Evolutionary conservation across 208 protist species (phyloP).

Genomic region (Leishmania martiniquensis): DNA sequence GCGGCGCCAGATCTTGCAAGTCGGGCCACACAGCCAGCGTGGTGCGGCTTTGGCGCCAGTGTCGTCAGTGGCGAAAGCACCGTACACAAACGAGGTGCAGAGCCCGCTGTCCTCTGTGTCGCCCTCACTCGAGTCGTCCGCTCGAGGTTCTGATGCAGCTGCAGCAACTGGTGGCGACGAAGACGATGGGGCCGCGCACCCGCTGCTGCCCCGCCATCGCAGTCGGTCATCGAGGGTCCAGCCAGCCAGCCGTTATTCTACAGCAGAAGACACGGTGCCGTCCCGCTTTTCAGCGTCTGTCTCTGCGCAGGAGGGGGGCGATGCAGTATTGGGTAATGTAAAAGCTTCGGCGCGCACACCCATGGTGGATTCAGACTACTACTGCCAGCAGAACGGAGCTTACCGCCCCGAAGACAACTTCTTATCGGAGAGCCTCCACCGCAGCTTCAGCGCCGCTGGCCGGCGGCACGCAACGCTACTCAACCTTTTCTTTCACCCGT

Average conservation of each 20-base stretch:
- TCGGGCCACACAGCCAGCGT: background rate
- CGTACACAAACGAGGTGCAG: background rate
- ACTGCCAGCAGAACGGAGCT: conserved; percentile 5
- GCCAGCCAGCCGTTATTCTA: background rate
- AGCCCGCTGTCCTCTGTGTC: conserved; percentile 8
- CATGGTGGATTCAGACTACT: background rate
- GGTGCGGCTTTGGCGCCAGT: background rate
- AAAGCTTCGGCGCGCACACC: background rate
- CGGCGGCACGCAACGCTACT: conserved; percentile 20
- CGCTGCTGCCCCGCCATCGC: conserved; percentile 27
- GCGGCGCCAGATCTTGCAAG: conserved; percentile 26
- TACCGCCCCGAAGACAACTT: conserved; percentile 23
- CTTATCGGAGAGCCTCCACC: conserved; percentile 24
- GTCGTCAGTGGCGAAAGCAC: background rate
- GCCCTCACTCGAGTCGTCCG: conserved; percentile 25
- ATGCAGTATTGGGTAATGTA: background rate
- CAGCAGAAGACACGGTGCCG: background rate
- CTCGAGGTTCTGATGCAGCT: conserved; percentile 20
- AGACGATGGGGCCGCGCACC: conserved; percentile 19
- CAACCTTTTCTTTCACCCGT: conserved; percentile 33
- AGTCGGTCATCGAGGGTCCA: background rate
- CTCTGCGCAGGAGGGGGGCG: background rate
- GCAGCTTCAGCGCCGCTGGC: conserved; percentile 5
- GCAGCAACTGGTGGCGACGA: conserved; percentile 1
- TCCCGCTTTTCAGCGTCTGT: background rate